Base-by-base conservation (phyloP, 2,329 filamentous ascomycete genomes). In the Helotiales sp. region DNA sequence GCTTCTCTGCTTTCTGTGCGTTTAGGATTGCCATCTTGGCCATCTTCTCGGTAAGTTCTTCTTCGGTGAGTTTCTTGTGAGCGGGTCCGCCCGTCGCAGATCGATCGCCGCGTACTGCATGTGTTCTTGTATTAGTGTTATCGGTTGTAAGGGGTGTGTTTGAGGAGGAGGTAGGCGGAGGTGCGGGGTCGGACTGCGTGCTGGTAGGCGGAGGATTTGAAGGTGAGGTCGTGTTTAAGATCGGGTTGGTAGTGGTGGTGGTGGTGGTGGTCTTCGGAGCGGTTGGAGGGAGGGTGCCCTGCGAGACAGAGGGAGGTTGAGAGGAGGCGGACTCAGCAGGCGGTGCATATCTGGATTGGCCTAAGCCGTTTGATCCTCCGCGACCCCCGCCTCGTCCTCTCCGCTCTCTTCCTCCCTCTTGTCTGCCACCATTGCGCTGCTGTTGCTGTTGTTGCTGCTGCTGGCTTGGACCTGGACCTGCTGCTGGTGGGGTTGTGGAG, bases 21-120 rank as follows among this genome's bases (percentile, higher is more conserved):
- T 89, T 90, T 65, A 88, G 86, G 71, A 89, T 82, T 69, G 84
- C 84, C 72, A 89, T 90, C 40, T 83, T 82, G 7, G 85, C 86
- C 67, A 91, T 85, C 68, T 87, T 86, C 54, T 84, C 85, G 3
- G 82, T 83, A 7, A 91, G 82, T 76, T 91, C 85, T 70, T 84
- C 86, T 74, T 91, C 88, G 1, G 87, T 90, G 52, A 91, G 82
- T 77, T 89, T 89, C 2, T 85, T 84, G 77, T 87, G 78, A 59
- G 81, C 81, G 1, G 84, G 69, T 0, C 84, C 84, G 7, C 85
- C 85, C 0, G 85, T 87, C 11, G 80, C 80, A 69, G 82, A 84
- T 54, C 85, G 80, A 71, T 87, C 85, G 20, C 85, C 85, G 8
- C 84, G 80, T 10, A 87, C 85, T 45, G 85, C 83, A 6, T 80